Conservation (phyloP, 2,329 filamentous ascomycete species). For the Stagonosporopsis tanaceti region DNA sequence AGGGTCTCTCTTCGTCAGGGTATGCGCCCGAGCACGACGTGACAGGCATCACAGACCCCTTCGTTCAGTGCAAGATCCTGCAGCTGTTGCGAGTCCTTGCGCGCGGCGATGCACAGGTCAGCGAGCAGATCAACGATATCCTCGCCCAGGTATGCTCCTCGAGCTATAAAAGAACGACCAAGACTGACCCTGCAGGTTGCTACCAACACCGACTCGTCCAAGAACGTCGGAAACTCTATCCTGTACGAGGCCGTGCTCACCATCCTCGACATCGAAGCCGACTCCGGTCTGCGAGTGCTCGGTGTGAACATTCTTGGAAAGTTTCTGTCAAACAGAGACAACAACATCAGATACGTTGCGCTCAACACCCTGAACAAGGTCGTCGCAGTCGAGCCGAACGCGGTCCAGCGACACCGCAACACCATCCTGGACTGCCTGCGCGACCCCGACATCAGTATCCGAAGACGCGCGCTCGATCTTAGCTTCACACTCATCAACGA, state of each 20-base stretch:
- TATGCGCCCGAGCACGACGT: slow-evolving; percentile 99
- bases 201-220: slow-evolving; percentile 96
- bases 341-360: slow-evolving; percentile 98
- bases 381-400: slow-evolving; percentile 96
- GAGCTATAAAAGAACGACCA: neutral
- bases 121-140: slow-evolving; percentile 98
- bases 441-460: slow-evolving; percentile 97
- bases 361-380: slow-evolving; percentile 98
- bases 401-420: slow-evolving; percentile 95
- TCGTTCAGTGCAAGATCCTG: slow-evolving; percentile 95
- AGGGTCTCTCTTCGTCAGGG: slow-evolving; percentile 90
- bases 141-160: slow-evolving; percentile 72
- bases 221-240: slow-evolving; percentile 98
- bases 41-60: slow-evolving; percentile 96
- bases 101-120: slow-evolving; percentile 84
- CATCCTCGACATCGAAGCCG: slow-evolving; percentile 97
- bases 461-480: slow-evolving; percentile 91
- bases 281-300: slow-evolving; percentile 90
- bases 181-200: slow-evolving; percentile 67
- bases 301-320: slow-evolving; percentile 99
- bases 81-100: slow-evolving; percentile 85
- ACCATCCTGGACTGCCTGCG: slow-evolving; percentile 95
- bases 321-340: slow-evolving; percentile 97
- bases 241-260: slow-evolving; percentile 96
- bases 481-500: slow-evolving; percentile 99